Base-by-base conservation (phyloP, 257 asterid genomes). In the Leptodermis oblonga region DNA sequence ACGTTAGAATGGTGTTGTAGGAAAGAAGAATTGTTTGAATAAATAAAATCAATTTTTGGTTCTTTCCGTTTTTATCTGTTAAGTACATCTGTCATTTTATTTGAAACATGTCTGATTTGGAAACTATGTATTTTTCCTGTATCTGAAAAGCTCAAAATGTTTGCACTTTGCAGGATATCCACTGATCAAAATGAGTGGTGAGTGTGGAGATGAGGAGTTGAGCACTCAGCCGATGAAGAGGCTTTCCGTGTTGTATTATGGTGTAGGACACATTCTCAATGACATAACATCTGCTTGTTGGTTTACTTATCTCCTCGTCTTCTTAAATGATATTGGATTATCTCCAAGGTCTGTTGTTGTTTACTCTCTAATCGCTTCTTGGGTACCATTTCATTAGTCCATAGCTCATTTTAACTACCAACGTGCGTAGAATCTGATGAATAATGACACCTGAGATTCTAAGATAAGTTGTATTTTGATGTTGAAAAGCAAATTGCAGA, bases 241-340 rank as follows among this genome's bases (percentile, higher is more conserved):
- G 81, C 72, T 86, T 49, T 83, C 91, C 10, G 82, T 90, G 51
- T 64, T 84, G 72, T 86, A 82, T 70, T 92, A 90, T 45, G 98
- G 97, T 31, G 88, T 90, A 59, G 98, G 98, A 12, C 98, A 90
- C 69, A 90, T 92, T 96, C 81, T 92, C 67, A 92, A 92, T 73
- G 98, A 92, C 82, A 83, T 92, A 74, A 92, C 98, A 67, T 83
- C 97, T 28, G 91, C 97, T 23, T 90, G 98, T 77, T 92, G 96
- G 97, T 88, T 92, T 76, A 88, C 97, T 12, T 92, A 92, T 81
- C 96, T 92, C 80, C 74, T 92, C 68, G 89, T 92, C 62, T 92
- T 92, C 81, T 75, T 92, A 84, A 88, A 91, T 4, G 95, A 90
- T 60, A 88, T 92, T 31, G 97, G 98, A 37, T 76, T 92, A 67